phyloP scores from a whole-genome alignment of 169 alveolate species.

The Cryptosporidium ryanae region DNA sequence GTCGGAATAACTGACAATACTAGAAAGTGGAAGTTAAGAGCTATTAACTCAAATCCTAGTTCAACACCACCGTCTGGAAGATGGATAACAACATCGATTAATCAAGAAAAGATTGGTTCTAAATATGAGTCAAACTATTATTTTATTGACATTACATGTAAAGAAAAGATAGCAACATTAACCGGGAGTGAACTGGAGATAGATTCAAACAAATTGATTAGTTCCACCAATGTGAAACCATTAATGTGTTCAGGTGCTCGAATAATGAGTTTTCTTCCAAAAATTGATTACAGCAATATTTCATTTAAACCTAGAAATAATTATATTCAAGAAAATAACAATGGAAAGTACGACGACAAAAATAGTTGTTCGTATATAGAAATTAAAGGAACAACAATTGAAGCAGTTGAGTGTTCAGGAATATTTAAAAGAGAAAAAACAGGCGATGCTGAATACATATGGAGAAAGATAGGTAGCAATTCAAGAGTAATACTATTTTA shows the following conservation, averaged over 20 bases:
- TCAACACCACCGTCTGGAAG: conserved; percentile 54
- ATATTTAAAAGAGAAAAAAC: conserved; percentile 21
- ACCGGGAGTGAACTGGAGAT: background rate
- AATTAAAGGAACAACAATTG: conserved; percentile 48
- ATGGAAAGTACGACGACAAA: background rate
- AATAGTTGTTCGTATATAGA: conserved; percentile 41
- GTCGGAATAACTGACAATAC: background rate
- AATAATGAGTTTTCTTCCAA: conserved; percentile 35
- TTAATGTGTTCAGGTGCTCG: conserved; percentile 15
- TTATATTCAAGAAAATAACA: background rate
- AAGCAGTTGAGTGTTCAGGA: conserved; percentile 67
- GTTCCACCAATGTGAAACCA: conserved; percentile 22
- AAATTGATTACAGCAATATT: conserved; percentile 4
- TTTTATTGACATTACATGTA: conserved; percentile 48
- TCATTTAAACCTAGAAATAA: conserved; percentile 36
- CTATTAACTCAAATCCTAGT: conserved; percentile 45
- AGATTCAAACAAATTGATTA: conserved; percentile 8
- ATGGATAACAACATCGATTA: conserved; percentile 9
- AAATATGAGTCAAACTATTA: background rate
- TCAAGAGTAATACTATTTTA: conserved; percentile 30
- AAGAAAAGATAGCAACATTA: conserved; percentile 17
- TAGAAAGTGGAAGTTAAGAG: conserved; percentile 47
- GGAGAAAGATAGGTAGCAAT: conserved; percentile 59
- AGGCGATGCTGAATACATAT: background rate
- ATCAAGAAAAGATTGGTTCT: conserved; percentile 2